Percentiles rank a stretch among this genome's conserved stretches.
Evolutionary conservation across 2,329 filamentous ascomycete species (phyloP).

Genomic region (Xylariaceae sp.): DNA sequence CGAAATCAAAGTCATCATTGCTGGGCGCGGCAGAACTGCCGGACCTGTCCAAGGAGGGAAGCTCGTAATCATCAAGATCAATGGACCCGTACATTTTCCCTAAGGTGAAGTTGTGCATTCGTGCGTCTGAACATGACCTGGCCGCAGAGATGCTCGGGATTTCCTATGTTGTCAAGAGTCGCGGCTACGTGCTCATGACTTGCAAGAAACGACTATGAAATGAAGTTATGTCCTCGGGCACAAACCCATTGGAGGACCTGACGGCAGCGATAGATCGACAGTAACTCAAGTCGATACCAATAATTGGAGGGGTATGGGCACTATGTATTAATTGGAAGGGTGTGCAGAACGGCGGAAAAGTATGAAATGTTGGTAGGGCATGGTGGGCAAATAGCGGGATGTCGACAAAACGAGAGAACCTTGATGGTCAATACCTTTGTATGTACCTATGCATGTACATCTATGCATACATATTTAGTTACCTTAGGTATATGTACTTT

Average conservation of each 20-base stretch:
- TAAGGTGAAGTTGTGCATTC: conserved; percentile 10
- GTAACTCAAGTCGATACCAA: background rate
- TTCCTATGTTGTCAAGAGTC: background rate
- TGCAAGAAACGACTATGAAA: background rate
- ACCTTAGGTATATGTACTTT: too few species aligned
- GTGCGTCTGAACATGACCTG: conserved; percentile 11
- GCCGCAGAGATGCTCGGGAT: background rate
- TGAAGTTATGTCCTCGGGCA: too few species aligned
- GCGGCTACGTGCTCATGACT: background rate
- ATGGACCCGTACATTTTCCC: conserved; percentile 19
- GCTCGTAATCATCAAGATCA: conserved; percentile 19
- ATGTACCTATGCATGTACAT: too few species aligned
- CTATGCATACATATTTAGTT: too few species aligned
- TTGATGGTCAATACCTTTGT: background rate
- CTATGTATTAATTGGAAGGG: background rate
- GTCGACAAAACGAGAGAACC: background rate
- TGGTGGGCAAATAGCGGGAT: background rate
- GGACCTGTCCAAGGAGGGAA: conserved; percentile 15
- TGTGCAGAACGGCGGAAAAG: background rate
- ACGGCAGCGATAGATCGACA: background rate
- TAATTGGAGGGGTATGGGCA: background rate
- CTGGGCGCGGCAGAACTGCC: conserved; percentile 5
- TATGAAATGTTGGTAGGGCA: background rate
- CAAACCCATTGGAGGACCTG: background rate
- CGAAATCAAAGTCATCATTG: conserved; percentile 16